phyloP scores from a whole-genome alignment of 768 basidiomycete species.

The Tricholoma flavovirens region DNA sequence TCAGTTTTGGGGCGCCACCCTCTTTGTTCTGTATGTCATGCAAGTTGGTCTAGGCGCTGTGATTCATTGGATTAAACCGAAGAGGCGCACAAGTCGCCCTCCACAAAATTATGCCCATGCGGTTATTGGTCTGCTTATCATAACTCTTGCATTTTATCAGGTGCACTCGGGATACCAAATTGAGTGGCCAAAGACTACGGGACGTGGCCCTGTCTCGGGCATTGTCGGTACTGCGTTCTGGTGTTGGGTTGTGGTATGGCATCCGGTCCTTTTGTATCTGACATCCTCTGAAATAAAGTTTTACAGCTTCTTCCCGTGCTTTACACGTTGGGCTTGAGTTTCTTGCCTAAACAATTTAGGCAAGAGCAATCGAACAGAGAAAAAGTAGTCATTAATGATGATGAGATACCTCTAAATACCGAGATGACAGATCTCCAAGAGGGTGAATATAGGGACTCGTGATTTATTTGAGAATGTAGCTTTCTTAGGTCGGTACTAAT shows the following conservation, averaged over 20 bases:
- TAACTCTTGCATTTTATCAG: conserved; percentile 46
- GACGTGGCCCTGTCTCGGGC: conserved; percentile 31
- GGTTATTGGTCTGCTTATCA: conserved; percentile 43
- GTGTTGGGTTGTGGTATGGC: conserved; percentile 43
- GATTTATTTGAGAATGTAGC: too few species aligned
- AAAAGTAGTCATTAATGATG: conserved; percentile 10
- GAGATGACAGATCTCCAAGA: neutral
- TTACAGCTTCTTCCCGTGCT: conserved; percentile 34
- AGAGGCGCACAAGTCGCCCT: conserved; percentile 30
- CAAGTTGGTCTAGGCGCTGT: conserved; percentile 47
- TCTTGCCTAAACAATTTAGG: conserved; percentile 41
- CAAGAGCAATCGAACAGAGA: conserved; percentile 34
- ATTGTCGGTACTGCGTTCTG: conserved; percentile 38
- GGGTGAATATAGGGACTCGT: neutral
- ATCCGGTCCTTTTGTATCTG: neutral
- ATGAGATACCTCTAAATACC: conserved; percentile 5
- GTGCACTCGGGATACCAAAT: conserved; percentile 38
- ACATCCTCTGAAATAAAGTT: conserved; percentile 1
- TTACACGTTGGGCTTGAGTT: conserved; percentile 36
- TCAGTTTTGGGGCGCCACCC: conserved; percentile 36
- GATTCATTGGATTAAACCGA: conserved; percentile 50
- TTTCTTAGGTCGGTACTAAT: too few species aligned
- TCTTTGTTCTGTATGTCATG: conserved; percentile 44
- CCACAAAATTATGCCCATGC: conserved; percentile 57
- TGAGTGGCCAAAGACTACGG: conserved; percentile 47